Evolutionary conservation across 2,329 filamentous ascomycete genomes (phyloP).

Genomic region (Bipolaris cookei): DNA sequence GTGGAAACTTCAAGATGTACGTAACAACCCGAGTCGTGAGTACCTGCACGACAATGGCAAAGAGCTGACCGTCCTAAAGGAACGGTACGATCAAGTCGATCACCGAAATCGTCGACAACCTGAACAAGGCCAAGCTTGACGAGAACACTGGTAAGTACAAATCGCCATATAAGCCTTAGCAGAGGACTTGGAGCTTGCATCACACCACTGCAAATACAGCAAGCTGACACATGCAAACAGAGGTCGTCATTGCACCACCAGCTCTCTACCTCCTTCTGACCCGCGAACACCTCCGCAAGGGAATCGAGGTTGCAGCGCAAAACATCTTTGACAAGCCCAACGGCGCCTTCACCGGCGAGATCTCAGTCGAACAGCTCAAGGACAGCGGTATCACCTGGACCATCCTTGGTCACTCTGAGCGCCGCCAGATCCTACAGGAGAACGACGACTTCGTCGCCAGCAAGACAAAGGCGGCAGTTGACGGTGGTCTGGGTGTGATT

Average conservation of each 20-base stretch:
- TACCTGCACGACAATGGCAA: conserved; percentile 10
- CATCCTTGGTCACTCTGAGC: conserved; percentile 93
- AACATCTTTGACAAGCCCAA: conserved; percentile 98
- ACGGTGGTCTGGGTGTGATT: conserved; percentile 87
- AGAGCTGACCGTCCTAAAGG: conserved; percentile 60
- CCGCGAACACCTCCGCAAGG: conserved; percentile 75
- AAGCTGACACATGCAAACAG: conserved; percentile 54
- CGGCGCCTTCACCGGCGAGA: conserved; percentile 96
- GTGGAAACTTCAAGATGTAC: conserved; percentile 99
- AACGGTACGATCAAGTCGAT: conserved; percentile 91
- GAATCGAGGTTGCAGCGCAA: conserved; percentile 88
- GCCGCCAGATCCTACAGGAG: conserved; percentile 87
- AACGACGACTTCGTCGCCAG: conserved; percentile 79
- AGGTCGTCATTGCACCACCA: conserved; percentile 94
- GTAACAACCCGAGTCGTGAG: conserved; percentile 36
- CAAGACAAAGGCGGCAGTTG: conserved; percentile 93
- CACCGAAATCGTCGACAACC: conserved; percentile 85
- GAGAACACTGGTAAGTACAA: conserved; percentile 68
- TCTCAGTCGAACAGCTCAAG: conserved; percentile 88
- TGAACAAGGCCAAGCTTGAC: conserved; percentile 86
- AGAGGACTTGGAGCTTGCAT: not conserved
- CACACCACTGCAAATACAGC: conserved; percentile 4
- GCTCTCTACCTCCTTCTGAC: conserved; percentile 88
- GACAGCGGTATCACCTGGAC: conserved; percentile 89
- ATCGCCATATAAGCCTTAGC: not conserved